Evolutionary conservation across 192 early-diverging fungal species (phyloP).

Genomic region (Umbelopsis isabellina): DNA sequence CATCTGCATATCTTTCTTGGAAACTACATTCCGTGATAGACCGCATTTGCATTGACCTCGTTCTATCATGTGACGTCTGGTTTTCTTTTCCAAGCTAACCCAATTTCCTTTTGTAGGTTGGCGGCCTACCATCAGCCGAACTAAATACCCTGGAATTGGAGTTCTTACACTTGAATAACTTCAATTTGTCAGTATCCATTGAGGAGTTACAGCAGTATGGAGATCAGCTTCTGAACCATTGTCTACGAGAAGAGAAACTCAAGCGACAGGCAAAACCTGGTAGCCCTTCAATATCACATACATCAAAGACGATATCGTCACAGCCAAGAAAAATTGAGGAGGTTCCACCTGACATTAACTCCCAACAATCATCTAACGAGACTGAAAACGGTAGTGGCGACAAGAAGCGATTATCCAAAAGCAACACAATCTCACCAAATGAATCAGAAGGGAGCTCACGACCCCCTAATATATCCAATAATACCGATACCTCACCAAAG

Average conservation of each 20-base stretch:
- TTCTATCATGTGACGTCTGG: conserved; percentile 10
- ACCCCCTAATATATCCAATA: not conserved
- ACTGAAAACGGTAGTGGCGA: not conserved
- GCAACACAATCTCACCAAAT: not conserved
- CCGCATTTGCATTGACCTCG: not conserved
- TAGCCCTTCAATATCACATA: not conserved
- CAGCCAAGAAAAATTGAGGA: not conserved
- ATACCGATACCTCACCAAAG: conserved; percentile 17
- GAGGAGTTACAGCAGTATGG: conserved; percentile 83
- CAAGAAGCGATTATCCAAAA: not conserved
- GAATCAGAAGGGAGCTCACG: not conserved
- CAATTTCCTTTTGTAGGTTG: conserved; percentile 59
- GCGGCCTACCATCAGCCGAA: conserved; percentile 84
- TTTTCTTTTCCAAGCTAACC: conserved; percentile 5
- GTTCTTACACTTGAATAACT: conserved; percentile 81
- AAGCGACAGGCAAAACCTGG: conserved; percentile 18
- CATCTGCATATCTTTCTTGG: not conserved
- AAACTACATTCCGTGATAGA: not conserved
- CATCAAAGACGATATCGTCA: conserved; percentile 5
- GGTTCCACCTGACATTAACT: not conserved
- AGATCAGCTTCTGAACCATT: conserved; percentile 68
- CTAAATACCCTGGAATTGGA: conserved; percentile 89
- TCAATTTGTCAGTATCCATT: conserved; percentile 73
- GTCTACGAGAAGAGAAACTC: conserved; percentile 48
- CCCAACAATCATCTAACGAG: not conserved